phyloP scores from a whole-genome alignment of 1,284 basidiomycete species.

The Pseudozyma thailandica region DNA sequence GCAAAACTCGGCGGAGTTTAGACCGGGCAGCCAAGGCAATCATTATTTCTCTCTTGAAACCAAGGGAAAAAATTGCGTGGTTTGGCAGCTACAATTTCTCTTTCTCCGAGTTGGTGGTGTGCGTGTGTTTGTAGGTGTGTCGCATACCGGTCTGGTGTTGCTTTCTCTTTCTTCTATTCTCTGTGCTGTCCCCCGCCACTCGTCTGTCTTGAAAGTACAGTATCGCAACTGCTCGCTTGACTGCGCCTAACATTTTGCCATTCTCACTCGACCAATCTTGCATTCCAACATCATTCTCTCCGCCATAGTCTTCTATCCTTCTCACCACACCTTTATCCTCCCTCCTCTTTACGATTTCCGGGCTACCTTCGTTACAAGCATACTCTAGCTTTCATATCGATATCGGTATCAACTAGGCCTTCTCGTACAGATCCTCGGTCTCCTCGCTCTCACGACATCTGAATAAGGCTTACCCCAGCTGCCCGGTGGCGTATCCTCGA shows the following conservation, averaged over 20 bases:
- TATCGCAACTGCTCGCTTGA: background rate
- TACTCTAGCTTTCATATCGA: background rate
- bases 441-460: background rate
- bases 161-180: background rate
- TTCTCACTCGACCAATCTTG: background rate
- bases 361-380: too few relatives aligned
- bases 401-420: background rate
- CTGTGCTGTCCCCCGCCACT: constrained; percentile 5
- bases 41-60: too few relatives aligned
- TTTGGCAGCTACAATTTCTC: too few relatives aligned
- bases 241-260: constrained; percentile 2
- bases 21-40: too few relatives aligned
- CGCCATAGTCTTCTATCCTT: background rate
- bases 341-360: background rate
- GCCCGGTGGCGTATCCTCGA: background rate
- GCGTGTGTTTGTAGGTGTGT: too few relatives aligned
- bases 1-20: too few relatives aligned
- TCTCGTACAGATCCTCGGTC: too few relatives aligned
- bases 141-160: too few relatives aligned
- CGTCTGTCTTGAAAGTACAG: background rate
- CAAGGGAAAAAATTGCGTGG: too few relatives aligned
- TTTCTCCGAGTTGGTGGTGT: too few relatives aligned
- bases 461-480: background rate
- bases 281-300: background rate
- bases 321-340: background rate